Base-by-base conservation (phyloP, 2,329 filamentous ascomycete species). In the Chalaropsis thielavioides region DNA sequence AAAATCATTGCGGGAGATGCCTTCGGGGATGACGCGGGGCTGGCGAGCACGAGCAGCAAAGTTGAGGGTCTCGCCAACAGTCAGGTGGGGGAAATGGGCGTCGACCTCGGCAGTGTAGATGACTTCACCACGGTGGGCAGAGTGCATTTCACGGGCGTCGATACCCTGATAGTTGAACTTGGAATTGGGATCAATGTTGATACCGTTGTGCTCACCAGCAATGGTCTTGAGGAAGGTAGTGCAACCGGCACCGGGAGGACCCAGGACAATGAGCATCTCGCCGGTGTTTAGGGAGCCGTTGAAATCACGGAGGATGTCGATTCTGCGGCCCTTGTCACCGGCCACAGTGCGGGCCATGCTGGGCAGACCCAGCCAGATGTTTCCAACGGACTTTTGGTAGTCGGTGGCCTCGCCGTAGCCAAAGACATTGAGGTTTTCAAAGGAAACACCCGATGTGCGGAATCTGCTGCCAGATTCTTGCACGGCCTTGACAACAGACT, bases 21-120 rank as follows among this genome's bases (percentile, higher is more conserved):
- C 84, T 7, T 79, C 76, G 3, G 86, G 85, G 1, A 86, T 78
- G 40, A 80, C 70, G 51, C 82, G 81, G 1, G 87, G 86, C 61
- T 86, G 82, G 65, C 87, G 81, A 5, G 88, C 87, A 19, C 83
- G 79, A 3, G 89, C 88, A 19, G 89, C 89, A 68, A 92, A 92
- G 64, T 83, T 86, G 59, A 92, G 79, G 0, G 89, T 94, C 70
- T 92, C 87, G 62, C 88, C 88, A 54, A 92, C 89, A 1, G 83
- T 85, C 70, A 94, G 75, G 75, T 86, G 82, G 13, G 88, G 87
- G 71, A 92, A 92, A 74, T 92, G 88, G 3, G 88, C 86, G 72
- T 95, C 90, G 43, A 89, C 86, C 73, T 94, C 89, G 67, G 88
- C 88, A 0, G 88, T 92, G 75, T 94, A 94, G 73, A 94, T 92